Evolutionary conservation across 257 asterid genomes (phyloP).

Genomic region (Nicotiana benthamiana): DNA sequence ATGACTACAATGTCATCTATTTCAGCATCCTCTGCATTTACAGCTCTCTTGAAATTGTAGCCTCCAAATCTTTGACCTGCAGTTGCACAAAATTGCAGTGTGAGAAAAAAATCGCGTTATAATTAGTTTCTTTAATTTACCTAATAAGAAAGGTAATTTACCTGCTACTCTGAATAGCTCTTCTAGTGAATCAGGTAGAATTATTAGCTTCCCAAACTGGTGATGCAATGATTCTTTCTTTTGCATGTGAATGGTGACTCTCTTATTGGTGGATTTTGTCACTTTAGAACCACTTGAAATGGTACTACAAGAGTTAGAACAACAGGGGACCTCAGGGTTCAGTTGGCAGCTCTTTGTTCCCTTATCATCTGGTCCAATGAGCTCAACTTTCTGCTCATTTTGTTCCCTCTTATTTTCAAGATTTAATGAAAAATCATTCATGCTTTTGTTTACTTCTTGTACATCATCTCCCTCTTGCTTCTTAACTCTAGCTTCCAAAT

Average conservation of each 20-base stretch:
- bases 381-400: constrained; percentile 22
- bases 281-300: constrained; percentile 12
- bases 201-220: constrained; percentile 38
- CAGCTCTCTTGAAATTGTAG: constrained; percentile 32
- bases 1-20: constrained; percentile 65
- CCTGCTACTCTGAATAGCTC: constrained; percentile 65
- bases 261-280: constrained; percentile 33
- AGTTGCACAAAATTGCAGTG: constrained; percentile 16
- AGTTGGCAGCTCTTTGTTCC: constrained; percentile 4
- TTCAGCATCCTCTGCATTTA: constrained; percentile 65
- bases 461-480: constrained; percentile 9
- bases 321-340: constrained; percentile 11
- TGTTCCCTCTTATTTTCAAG: constrained; percentile 24
- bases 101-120: neutral
- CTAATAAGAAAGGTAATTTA: constrained; percentile 16
- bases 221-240: constrained; percentile 16
- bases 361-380: constrained; percentile 15
- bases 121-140: neutral
- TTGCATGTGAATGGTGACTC: constrained; percentile 65
- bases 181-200: constrained; percentile 63
- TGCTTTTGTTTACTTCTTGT: constrained; percentile 26
- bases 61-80: constrained; percentile 75
- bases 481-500: constrained; percentile 1
- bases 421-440: constrained; percentile 26
- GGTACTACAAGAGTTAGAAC: constrained; percentile 11